phyloP scores from a whole-genome alignment of 1,139 yeast genomes.

The Debaryomyces robertsiae region DNA sequence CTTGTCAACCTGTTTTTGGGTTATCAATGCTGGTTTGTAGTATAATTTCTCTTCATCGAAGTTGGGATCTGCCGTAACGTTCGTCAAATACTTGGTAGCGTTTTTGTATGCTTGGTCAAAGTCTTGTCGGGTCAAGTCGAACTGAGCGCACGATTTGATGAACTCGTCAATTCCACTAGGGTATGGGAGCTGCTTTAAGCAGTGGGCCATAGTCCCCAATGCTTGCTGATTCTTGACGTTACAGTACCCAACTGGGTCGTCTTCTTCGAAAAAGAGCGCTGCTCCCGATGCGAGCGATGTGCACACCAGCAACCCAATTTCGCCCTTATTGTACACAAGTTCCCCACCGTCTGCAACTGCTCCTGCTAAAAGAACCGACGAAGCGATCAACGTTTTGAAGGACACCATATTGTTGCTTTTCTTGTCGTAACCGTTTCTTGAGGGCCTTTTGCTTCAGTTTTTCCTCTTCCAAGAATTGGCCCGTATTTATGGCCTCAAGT shows the following conservation, averaged over 20 bases:
- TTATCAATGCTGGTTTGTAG: conserved; percentile 32
- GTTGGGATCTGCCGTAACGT: conserved; percentile 29
- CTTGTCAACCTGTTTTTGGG: conserved; percentile 25
- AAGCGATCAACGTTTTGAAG: background rate
- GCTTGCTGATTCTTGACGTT: conserved; percentile 32
- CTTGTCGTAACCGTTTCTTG: too few relatives aligned
- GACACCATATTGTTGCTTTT: background rate
- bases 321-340: conserved; percentile 19
- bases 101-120: conserved; percentile 37
- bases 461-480: too few relatives aligned
- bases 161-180: conserved; percentile 20
- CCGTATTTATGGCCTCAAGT: too few relatives aligned
- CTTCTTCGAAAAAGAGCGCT: conserved; percentile 29
- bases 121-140: conserved; percentile 30
- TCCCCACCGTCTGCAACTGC: conserved; percentile 14
- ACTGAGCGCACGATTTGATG: conserved; percentile 23
- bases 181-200: conserved; percentile 26
- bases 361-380: background rate
- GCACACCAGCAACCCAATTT: conserved; percentile 32
- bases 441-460: too few relatives aligned
- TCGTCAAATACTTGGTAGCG: conserved; percentile 36
- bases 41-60: conserved; percentile 31
- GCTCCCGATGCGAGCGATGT: conserved; percentile 25
- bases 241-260: conserved; percentile 29
- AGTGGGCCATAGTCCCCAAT: conserved; percentile 36